A percentile compares a stretch with the other conserved stretches of the same genome.
Conservation (phyloP, 148 eudicot genomes). For the Cornus suecica region DNA sequence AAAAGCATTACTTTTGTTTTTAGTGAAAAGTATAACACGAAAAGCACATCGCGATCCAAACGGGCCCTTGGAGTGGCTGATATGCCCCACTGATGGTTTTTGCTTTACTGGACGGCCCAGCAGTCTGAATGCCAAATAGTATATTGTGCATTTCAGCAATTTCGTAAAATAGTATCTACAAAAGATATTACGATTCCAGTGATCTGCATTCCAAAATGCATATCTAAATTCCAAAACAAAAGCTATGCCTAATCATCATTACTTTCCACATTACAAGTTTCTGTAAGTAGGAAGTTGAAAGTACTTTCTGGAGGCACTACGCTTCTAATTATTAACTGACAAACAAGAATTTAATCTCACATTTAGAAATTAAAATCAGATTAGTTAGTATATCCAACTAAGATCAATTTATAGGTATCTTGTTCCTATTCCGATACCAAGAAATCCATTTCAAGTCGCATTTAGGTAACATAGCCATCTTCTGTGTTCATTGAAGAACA, state of each 20-base stretch:
- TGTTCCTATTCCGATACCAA: too few relatives aligned
- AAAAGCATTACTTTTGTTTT: too few relatives aligned
- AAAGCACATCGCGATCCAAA: too few relatives aligned
- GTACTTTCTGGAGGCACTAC: background rate
- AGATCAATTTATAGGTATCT: too few relatives aligned
- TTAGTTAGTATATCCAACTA: too few relatives aligned
- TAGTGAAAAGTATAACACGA: too few relatives aligned
- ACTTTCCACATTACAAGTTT: background rate
- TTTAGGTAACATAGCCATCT: too few relatives aligned
- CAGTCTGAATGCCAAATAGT: background rate
- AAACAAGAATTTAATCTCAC: background rate
- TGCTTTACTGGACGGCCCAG: background rate
- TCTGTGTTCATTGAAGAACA: too few relatives aligned
- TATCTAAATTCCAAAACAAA: slow-evolving; percentile 2
- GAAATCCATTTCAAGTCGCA: too few relatives aligned
- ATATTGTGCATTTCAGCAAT: background rate
- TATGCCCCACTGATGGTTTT: background rate
- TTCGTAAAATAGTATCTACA: too few relatives aligned
- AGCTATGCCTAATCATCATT: background rate
- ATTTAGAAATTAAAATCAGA: too few relatives aligned
- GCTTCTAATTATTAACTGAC: background rate
- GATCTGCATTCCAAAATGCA: background rate
- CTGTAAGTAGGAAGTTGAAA: background rate
- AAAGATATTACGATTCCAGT: background rate
- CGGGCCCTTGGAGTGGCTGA: background rate